Evolutionary conservation across 2,329 filamentous ascomycete species (phyloP), one percentile per base, ranked within the genome.

Genomic region (Leptographium flavum): DNA sequence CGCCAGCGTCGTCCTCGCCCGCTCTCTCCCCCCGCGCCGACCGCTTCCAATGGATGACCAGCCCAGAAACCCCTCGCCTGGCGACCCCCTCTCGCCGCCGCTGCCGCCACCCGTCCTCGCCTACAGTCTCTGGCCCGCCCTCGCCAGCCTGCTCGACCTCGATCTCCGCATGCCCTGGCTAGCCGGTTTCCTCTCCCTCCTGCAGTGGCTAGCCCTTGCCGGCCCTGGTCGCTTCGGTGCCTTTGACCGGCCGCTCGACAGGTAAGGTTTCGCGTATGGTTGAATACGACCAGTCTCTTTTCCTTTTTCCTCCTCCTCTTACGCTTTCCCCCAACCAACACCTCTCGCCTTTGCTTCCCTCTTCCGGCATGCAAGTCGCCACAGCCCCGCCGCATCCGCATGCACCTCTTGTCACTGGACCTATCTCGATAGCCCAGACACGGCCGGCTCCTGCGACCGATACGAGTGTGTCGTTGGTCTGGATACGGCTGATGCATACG

Each of bases 91-190:
- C 3, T 35, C 43, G 22, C 17, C 32, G 14, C n/a, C 36, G n/a
- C 6, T 13, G 6, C 25, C 27, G 5, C 10, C 71, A 47, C 82
- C 87, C 44, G 73, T 95, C 54, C 65, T 92, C 49, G 73, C 74
- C 52, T 94, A 92, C 71, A 77, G 75, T 55, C 60, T 86, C 43
- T 94, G 84, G 79, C 70, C 78, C 55, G 85, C 83, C 63, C 61
- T 81, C 46, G 79, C 79, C 50, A 79, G 77, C 60, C 63, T 94
- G 50, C 64, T 87, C 54, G 79, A 87, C 68, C 64, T 94, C 58
- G 71, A 81, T 53, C 63, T 68, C 52, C 83, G 87, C 62, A 94
- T 94, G 87, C 90, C 90, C 51, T 96, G 90, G 90, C 73, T 94
- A 46, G 73, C 71, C 58, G 86, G 86, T 58, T 67, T 76, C 54